Evolutionary conservation across 2,329 filamentous ascomycete genomes (phyloP).

Genomic region (Zasmidium angulare): DNA sequence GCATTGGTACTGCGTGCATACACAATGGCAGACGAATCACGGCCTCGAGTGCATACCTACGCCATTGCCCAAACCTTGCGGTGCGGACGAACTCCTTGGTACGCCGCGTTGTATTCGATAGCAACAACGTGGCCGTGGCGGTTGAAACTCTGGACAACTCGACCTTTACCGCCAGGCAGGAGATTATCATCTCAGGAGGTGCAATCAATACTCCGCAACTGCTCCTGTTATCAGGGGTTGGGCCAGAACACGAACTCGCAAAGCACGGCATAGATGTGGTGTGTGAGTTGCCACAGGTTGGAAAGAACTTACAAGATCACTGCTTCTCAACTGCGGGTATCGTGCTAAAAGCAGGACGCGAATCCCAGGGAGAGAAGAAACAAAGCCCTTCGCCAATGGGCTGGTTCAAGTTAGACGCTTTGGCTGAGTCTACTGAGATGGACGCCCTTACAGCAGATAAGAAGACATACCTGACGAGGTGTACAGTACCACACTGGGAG

Average conservation of each 20-base stretch:
- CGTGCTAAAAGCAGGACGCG: slow-evolving; percentile 16
- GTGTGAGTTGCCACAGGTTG: slow-evolving; percentile 59
- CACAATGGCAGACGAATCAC: slow-evolving; percentile 54
- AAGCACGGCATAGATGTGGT: slow-evolving; percentile 55
- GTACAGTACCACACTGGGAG: slow-evolving; percentile 60
- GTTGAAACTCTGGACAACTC: slow-evolving; percentile 37
- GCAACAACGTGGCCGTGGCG: slow-evolving; percentile 46
- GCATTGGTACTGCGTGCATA: slow-evolving; percentile 52
- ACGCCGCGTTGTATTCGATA: slow-evolving; percentile 49
- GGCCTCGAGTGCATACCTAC: slow-evolving; percentile 47
- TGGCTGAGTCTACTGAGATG: slow-evolving; percentile 49
- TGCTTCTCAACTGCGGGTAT: slow-evolving; percentile 49
- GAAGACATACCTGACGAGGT: slow-evolving; percentile 47
- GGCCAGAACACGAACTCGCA: slow-evolving; percentile 55
- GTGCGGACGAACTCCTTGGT: slow-evolving; percentile 53
- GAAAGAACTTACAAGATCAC: slow-evolving; percentile 62
- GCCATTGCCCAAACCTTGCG: slow-evolving; percentile 49
- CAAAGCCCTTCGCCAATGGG: slow-evolving; percentile 23
- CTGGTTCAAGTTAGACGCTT: slow-evolving; percentile 32
- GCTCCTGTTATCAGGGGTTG: slow-evolving; percentile 59
- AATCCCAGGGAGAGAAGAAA: slow-evolving; percentile 40
- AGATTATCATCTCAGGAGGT: slow-evolving; percentile 42
- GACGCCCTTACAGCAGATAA: slow-evolving; percentile 46
- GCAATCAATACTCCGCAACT: slow-evolving; percentile 45
- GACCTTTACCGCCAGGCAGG: slow-evolving; percentile 30